Base-by-base conservation (phyloP, 768 basidiomycete genomes). In the Trametes cubensis region DNA sequence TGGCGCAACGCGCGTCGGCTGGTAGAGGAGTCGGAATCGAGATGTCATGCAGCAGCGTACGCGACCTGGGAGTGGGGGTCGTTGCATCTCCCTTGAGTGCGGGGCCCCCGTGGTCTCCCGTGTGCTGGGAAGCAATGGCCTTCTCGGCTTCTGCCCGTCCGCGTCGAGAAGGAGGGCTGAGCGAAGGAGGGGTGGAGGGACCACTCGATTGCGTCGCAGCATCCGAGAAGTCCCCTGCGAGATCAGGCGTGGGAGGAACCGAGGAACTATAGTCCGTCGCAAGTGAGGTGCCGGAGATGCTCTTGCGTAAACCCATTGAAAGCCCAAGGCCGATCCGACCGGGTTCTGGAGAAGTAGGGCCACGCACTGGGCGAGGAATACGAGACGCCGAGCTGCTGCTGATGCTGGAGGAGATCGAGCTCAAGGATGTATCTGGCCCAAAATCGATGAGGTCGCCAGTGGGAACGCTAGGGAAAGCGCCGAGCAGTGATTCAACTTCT, bases 181-280 rank as follows among this genome's bases (percentile, higher is more conserved):
- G 70, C 13, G 73, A 63, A 1, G 75, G 75, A 1, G 88, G 84
- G 4, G 85, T 86, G 50, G 85, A 81, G 6, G 79, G 80, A 25
- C 77, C 82, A 18, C 78, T 79, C 4, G 83, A 86, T 56, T 81
- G 78, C 2, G 84, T 84, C 15, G 81, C 77, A 7, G 80, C 78
- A 58, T 88, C 86, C 17, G 85, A 88, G 57, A 77, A 75, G 68
- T 89, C 88, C 20, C 81, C 79, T 21, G 81, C 75, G n/a, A 88
- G 73, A 55, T 86, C 85, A 4, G 88, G 86, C 18, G 82, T 87
- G 34, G 78, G 78, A n/a, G 82, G 80, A 34, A 76, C 64, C 1
- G 74, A 72, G 3, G 59, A 56, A 10, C 7, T 61, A 61, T 64
- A 81, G 17, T 64, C 66, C 15, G 66, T 61, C 5, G 63, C 40